A percentile compares a stretch with the other conserved stretches of the same genome.
Evolutionary conservation across 805 yeast genomes (phyloP).

Genomic region (Starmerella gropengiesseri): DNA sequence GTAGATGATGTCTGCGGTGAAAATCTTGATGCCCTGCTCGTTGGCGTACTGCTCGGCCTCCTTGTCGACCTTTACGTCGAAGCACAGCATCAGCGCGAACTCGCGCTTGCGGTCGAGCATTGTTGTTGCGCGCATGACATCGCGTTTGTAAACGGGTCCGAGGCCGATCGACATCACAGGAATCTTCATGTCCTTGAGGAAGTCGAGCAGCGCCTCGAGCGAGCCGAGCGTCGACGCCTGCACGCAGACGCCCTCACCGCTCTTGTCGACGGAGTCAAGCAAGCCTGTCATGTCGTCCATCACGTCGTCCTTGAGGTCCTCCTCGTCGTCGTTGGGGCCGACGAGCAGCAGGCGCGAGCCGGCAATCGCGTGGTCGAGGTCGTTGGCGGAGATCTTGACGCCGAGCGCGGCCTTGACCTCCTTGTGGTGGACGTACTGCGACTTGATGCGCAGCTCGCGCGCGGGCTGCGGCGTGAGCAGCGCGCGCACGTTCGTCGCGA

Average conservation of each 20-base stretch:
- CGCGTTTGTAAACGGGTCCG: conserved; percentile 97
- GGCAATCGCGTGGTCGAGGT: conserved; percentile 96
- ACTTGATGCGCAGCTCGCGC: conserved; percentile 88
- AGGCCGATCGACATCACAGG: conserved; percentile 98
- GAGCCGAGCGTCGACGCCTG: conserved; percentile 99
- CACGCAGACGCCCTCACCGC: conserved; percentile 95
- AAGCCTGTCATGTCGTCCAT: conserved; percentile 97
- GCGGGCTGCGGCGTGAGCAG: conserved; percentile 95
- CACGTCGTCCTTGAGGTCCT: conserved; percentile 92
- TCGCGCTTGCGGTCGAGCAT: conserved; percentile 97
- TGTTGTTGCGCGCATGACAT: conserved; percentile 92
- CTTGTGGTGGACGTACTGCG: conserved; percentile 93
- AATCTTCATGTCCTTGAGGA: conserved; percentile 96
- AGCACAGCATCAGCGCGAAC: conserved; percentile 94
- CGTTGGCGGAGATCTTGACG: conserved; percentile 96
- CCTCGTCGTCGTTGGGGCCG: conserved; percentile 96
- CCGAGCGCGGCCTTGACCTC: conserved; percentile 99
- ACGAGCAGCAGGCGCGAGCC: conserved; percentile 93
- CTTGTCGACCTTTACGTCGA: conserved; percentile 92
- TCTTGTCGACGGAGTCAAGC: conserved; percentile 84
- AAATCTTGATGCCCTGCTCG: conserved; percentile 82
- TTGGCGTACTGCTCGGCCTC: conserved; percentile 98
- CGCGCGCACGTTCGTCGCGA: conserved; percentile 92
- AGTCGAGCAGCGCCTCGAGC: conserved; percentile 89
- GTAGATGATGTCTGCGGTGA: conserved; percentile 92